Conservation (phyloP, 2,329 filamentous ascomycete genomes). For the Hirsutella rhossiliensis region DNA sequence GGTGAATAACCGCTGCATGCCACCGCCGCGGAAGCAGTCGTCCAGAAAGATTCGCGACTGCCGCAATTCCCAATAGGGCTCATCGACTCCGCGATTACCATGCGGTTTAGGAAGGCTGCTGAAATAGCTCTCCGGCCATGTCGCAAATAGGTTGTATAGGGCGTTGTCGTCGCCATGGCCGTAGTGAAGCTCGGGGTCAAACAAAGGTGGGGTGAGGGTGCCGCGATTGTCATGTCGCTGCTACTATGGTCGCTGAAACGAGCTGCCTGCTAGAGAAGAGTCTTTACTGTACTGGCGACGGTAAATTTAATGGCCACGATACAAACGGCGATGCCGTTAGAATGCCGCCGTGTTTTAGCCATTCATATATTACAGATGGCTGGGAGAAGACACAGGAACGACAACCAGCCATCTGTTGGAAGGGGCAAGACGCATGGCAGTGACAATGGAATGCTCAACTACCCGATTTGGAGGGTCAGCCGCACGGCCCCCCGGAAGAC, state of each 20-base stretch:
- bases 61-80: constrained; percentile 1
- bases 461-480: neutral
- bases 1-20: neutral
- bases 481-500: neutral
- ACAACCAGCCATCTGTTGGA: neutral
- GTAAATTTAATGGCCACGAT: neutral
- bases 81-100: neutral
- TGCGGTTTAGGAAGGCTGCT: too few relatives aligned
- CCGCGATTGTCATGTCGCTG: neutral
- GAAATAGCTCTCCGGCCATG: too few relatives aligned
- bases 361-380: neutral
- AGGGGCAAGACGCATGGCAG: neutral
- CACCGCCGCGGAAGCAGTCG: too few relatives aligned
- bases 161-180: too few relatives aligned
- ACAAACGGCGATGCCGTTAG: neutral
- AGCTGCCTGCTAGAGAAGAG: neutral
- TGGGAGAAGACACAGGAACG: too few relatives aligned
- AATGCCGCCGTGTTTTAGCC: neutral
- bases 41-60: too few relatives aligned
- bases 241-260: neutral
- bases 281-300: neutral
- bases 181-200: too few relatives aligned
- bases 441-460: neutral
- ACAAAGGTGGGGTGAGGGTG: neutral
- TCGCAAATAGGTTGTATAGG: too few relatives aligned